Evolutionary conservation across 2,329 filamentous ascomycete genomes (phyloP).

Genomic region (Calonectria hongkongensis): DNA sequence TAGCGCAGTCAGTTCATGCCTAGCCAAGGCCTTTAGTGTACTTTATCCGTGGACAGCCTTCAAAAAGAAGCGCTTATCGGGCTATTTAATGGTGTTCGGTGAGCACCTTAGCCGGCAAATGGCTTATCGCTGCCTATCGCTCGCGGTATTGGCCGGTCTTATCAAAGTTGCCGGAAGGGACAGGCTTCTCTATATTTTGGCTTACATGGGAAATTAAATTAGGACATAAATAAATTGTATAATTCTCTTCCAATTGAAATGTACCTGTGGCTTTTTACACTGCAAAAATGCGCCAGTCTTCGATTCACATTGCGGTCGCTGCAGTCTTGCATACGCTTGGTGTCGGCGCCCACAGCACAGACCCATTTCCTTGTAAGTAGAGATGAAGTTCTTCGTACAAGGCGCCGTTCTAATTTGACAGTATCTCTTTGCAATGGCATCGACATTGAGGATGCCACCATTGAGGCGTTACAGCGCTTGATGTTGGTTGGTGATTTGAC

Average conservation of each 20-base stretch:
- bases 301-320: neutral
- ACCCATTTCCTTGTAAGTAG: conserved; percentile 10
- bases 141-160: neutral
- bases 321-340: neutral
- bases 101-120: neutral
- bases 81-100: neutral
- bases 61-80: neutral
- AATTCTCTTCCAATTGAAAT: neutral
- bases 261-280: neutral
- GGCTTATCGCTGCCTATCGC: conserved; percentile 10
- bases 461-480: conserved; percentile 29
- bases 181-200: neutral
- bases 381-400: neutral
- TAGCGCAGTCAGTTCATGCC: neutral
- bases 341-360: neutral
- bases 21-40: neutral
- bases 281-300: neutral
- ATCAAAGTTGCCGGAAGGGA: neutral
- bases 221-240: neutral
- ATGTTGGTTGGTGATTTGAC: conserved; percentile 28
- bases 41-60: neutral
- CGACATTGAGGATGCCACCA: conserved; percentile 38
- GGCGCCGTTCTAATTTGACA: neutral
- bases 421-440: conserved; percentile 36
- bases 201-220: neutral